Percentiles rank a stretch among this genome's conserved stretches.
These are phyloP conservation scores for Collybia mongolica DNA, from an alignment of 768 basidiomycete species.

Conservation along the genomic window DNA sequence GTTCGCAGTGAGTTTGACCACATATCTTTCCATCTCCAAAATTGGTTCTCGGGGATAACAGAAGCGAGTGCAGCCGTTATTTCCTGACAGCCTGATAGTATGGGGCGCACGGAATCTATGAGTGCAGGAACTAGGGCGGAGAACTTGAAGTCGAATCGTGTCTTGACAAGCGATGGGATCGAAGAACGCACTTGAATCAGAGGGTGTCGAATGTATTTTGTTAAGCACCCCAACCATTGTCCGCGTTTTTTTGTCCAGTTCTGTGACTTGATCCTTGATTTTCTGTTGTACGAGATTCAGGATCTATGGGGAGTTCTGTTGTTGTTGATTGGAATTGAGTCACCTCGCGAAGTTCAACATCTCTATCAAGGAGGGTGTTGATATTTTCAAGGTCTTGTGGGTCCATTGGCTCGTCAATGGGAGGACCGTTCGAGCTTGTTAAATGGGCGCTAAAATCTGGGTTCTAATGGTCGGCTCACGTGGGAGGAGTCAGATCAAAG, in stretches of 20 bases:
- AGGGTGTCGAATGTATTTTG: slow-evolving; percentile 75
- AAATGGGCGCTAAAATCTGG: no score
- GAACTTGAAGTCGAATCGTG: neutral
- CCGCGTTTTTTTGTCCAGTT: slow-evolving; percentile 74
- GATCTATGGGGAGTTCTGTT: slow-evolving; percentile 3
- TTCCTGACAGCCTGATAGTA: slow-evolving; percentile 53
- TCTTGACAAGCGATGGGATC: slow-evolving; percentile 1
- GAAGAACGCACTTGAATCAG: slow-evolving; percentile 47
- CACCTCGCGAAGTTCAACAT: slow-evolving; percentile 68
- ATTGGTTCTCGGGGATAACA: slow-evolving; percentile 67
- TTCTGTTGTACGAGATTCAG: slow-evolving; percentile 41
- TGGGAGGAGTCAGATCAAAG: neutral
- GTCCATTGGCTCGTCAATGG: slow-evolving; percentile 43
- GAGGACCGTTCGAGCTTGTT: no score
- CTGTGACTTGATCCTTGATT: slow-evolving; percentile 75
- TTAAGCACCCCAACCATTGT: slow-evolving; percentile 74
- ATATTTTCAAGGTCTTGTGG: slow-evolving; percentile 51
- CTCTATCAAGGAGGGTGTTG: slow-evolving; percentile 59
- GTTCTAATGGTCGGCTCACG: neutral
- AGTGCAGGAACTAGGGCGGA: slow-evolving; percentile 54
- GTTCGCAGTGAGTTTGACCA: slow-evolving; percentile 72
- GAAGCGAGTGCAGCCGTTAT: slow-evolving; percentile 49
- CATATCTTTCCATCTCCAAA: slow-evolving; percentile 86
- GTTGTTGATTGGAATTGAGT: slow-evolving; percentile 9
- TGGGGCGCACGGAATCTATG: slow-evolving; percentile 54